A percentile compares a stretch with the other conserved stretches of the same genome.
phyloP scores from a whole-genome alignment of 192 early-diverging fungal species.

The Entomortierella beljakovae region DNA sequence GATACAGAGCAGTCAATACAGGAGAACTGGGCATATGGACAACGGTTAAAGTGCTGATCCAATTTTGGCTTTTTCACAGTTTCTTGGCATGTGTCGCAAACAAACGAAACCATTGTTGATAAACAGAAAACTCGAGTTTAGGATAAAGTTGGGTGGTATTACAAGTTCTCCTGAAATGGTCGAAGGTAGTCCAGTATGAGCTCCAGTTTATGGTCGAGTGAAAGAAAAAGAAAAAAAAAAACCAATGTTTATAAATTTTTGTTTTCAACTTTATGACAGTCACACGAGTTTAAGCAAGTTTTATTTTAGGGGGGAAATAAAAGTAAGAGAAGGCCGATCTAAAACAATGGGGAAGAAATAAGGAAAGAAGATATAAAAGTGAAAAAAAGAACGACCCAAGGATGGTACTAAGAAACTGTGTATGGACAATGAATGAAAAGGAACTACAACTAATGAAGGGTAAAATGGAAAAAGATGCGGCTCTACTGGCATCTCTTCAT shows the following conservation, averaged over 20 bases:
- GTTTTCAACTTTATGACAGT: not conserved
- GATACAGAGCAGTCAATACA: constrained; percentile 93
- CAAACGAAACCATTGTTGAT: constrained; percentile 67
- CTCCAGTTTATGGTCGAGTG: no score
- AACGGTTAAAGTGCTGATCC: constrained; percentile 85
- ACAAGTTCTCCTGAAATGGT: not conserved
- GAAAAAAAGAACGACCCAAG: not conserved
- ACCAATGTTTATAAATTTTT: not conserved
- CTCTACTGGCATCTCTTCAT: constrained; percentile 37
- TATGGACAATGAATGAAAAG: constrained; percentile 24
- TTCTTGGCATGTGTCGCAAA: constrained; percentile 81
- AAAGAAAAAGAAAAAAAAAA: constrained; percentile 2
- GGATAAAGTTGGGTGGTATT: not conserved
- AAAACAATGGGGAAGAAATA: not conserved
- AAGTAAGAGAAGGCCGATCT: not conserved
- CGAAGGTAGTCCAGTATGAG: not conserved
- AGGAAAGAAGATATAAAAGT: constrained; percentile 8
- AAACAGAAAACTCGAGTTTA: not conserved
- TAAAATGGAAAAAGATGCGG: constrained; percentile 44
- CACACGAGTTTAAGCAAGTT: not conserved
- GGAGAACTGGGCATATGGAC: constrained; percentile 84
- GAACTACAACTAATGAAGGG: constrained; percentile 14
- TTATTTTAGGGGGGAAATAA: not conserved
- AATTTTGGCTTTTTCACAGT: constrained; percentile 96
- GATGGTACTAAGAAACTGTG: constrained; percentile 4